Conservation (phyloP, 2,329 filamentous ascomycete genomes). For the Bipolaris zeicola region DNA sequence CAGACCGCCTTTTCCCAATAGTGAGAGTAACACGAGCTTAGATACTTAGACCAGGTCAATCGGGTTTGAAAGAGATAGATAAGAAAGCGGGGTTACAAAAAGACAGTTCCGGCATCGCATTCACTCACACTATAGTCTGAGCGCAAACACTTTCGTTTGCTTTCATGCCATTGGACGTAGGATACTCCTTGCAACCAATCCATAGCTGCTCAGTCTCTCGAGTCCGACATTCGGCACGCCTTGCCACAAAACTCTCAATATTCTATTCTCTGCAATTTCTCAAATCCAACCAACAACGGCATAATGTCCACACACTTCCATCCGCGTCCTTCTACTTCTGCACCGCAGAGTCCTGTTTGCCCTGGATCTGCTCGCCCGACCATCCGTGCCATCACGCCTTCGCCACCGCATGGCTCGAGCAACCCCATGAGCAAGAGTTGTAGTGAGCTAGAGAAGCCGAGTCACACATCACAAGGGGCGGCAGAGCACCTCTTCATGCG, state of each 20-base stretch:
- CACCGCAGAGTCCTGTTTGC: constrained; percentile 11
- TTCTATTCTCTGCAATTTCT: neutral
- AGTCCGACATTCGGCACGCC: neutral
- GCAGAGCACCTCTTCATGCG: neutral
- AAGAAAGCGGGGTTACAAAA: neutral
- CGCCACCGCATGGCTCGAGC: constrained; percentile 24
- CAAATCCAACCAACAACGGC: neutral
- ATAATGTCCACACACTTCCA: constrained; percentile 11
- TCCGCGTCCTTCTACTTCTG: constrained; percentile 18
- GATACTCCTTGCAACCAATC: neutral
- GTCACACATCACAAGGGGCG: neutral
- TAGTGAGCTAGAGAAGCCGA: constrained; percentile 6
- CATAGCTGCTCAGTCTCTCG: neutral
- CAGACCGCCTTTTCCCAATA: too few relatives aligned
- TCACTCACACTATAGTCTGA: neutral
- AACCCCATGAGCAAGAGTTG: constrained; percentile 12
- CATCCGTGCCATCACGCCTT: constrained; percentile 38
- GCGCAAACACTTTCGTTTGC: neutral
- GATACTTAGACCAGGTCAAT: too few relatives aligned
- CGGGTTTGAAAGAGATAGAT: too few relatives aligned
- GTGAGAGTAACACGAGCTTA: too few relatives aligned
- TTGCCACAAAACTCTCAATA: neutral
- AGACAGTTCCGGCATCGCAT: neutral
- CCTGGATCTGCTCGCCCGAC: constrained; percentile 32
- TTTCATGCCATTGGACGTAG: neutral